A percentile compares a stretch with the other conserved stretches of the same genome.
Conservation (phyloP, 805 yeast species). For the Groenewaldozyma salmanticensis region DNA sequence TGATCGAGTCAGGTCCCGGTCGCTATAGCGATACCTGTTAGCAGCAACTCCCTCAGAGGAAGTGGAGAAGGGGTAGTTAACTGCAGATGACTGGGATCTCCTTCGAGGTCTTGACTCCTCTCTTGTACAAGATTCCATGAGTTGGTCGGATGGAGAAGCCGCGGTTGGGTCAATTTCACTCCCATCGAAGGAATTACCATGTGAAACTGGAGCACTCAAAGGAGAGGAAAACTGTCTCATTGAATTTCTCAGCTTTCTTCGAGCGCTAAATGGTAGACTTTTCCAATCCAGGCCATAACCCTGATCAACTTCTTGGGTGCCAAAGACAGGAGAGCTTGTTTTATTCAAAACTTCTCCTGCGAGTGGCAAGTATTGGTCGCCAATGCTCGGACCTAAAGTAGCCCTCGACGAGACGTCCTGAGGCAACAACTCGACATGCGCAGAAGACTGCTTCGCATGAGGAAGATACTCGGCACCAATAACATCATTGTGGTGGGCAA, state of each 20-base stretch:
- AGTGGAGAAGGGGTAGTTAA: neutral
- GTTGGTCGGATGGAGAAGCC: neutral
- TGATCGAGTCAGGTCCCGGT: conserved; percentile 5
- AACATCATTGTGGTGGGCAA: too few species aligned
- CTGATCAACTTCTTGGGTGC: too few species aligned
- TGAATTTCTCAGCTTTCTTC: conserved; percentile 14
- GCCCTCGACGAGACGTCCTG: too few species aligned
- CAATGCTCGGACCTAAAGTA: too few species aligned
- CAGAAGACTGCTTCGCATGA: too few species aligned
- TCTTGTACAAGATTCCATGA: neutral
- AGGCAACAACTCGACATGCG: too few species aligned
- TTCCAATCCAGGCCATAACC: conserved; percentile 19
- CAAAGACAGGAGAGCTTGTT: too few species aligned
- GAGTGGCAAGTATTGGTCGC: neutral
- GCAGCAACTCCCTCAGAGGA: neutral
- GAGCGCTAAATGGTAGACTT: conserved; percentile 16
- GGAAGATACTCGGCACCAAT: neutral
- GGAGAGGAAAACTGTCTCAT: conserved; percentile 5
- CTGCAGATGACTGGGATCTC: neutral
- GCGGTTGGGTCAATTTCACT: neutral
- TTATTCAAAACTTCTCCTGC: neutral
- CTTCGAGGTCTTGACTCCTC: too few species aligned
- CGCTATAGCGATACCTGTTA: neutral
- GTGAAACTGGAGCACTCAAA: neutral
- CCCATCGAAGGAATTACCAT: neutral